Base-by-base conservation (phyloP, 768 basidiomycete species). In the Leucosporidium creatinivorum region DNA sequence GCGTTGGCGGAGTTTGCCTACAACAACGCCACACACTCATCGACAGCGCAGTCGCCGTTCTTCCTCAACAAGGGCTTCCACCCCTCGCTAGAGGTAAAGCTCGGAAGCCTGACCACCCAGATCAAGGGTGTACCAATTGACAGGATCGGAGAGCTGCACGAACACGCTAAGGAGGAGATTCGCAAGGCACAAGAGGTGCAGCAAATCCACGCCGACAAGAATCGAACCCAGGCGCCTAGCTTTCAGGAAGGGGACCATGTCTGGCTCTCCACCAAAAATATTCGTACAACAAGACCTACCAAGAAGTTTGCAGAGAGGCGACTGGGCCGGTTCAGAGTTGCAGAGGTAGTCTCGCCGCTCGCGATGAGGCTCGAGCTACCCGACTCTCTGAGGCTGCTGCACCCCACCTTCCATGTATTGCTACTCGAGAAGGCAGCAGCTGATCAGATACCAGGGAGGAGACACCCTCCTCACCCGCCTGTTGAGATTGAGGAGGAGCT, bases 351-450 rank as follows among this genome's bases (percentile, higher is more conserved):
- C 23, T 68, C 25, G 47, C 61, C 69, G 2, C 39, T 5, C 5
- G 33, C 19, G 23, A 33, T 13, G 64, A 66, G 73, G 17, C 77
- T 81, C 31, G 23, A 68, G 1, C 76, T 81, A 15, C 80, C 80
- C 21, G 54, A 71, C 3, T 75, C 75, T 30, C 70, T 81, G 30
- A 77, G 77, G 9, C 69, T 69, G n/a, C 72, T 81, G 18, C 79
- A 81, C 48, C 80, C 79, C 28, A 78, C 81, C 15, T 81, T 82
- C 73, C 75, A 81, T 66, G 75, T 76, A 30, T 80, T 78, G 9
- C 79, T 70, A 7, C 69, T 77, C 1, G 67, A 77, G 57, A 72
- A 66, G 7, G 69, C 67, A 60, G 57, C 65, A 7, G 76, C 76
- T 54, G 80, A 80, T 31, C 78, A 78, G 13, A 30, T 47, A 47